Evolutionary conservation across 768 basidiomycete species (phyloP), one percentile per base, ranked within the genome.

Genomic region (Symmetrospora coprosmae): DNA sequence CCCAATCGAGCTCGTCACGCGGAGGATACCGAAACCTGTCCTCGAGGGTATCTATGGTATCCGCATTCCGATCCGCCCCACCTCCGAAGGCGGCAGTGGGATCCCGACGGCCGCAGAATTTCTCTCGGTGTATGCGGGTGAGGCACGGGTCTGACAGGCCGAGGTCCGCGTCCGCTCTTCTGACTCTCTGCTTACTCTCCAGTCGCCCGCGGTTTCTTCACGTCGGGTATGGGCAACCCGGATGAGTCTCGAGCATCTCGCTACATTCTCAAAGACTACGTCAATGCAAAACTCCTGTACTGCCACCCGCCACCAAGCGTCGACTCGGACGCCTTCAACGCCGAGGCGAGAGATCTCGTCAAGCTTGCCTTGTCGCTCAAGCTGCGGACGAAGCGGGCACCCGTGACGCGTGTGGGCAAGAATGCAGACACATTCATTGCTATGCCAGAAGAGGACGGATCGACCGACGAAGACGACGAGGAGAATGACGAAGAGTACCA

Each of bases 231-330:
- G 75, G 94, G 94, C 40, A 94, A 91, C 73, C 91, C 92, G 9
- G 94, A 99, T 70, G 90, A 96, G 70, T 88, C 94, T 30, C 83
- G 89, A 50, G 81, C 94, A 0, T 87, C 92, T 16, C 82, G 94
- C 61, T 84, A 85, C 69, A 77, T 99, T 58, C 78, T 99, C 48
- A 99, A 99, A 72, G 94, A 99, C 74, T 99, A 91, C 69, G 90
- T 97, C 62, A 90, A 85, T 66, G 94, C 86, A 25, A 89, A 87
- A 67, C 77, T 99, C 0, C 77, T 97, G 8, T 96, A 80, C 72
- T 89, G 87, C 65, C 85, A 92, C 65, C 81, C 92, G n/a, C 88
- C 91, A 1, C 76, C 76, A 7, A 80, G 75, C 11, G 72, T 80
- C 2, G 69, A 79, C 1, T 79, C 82, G 30, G 77, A 79, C 47